Conservation (phyloP, 768 basidiomycete genomes). For the Termitomyces sp. region DNA sequence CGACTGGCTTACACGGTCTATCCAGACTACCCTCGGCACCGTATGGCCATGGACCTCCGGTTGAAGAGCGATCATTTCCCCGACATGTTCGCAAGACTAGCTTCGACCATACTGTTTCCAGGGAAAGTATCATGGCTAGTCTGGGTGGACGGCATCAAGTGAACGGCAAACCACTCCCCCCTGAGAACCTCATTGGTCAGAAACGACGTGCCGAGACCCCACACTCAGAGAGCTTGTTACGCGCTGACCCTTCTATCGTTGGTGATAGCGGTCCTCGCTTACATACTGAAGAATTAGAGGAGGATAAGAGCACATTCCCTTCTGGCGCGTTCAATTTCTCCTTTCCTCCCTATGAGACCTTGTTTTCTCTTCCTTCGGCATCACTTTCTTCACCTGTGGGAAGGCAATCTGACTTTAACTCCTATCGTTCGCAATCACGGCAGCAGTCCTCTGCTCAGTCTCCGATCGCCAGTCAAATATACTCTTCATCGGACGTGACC, state of each 20-base stretch:
- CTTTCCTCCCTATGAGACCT: constrained; percentile 57
- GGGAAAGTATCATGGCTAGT: constrained; percentile 53
- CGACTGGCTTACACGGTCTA: constrained; percentile 60
- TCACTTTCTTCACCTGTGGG: constrained; percentile 19
- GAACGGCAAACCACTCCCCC: constrained; percentile 66
- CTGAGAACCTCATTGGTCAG: constrained; percentile 59
- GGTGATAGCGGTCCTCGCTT: constrained; percentile 23
- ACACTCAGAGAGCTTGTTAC: constrained; percentile 73
- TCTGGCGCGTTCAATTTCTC: constrained; percentile 68
- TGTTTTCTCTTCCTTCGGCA: constrained; percentile 46
- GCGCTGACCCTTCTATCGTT: constrained; percentile 66
- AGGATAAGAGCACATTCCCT: constrained; percentile 51
- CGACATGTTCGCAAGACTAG: constrained; percentile 90
- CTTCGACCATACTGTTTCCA: constrained; percentile 87
- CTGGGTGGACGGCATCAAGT: constrained; percentile 73
- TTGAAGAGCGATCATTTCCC: constrained; percentile 58
- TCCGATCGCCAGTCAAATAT: constrained; percentile 15
- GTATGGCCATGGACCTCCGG: constrained; percentile 25
- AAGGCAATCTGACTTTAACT: constrained; percentile 12
- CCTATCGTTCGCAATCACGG: constrained; percentile 9
- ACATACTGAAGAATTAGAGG: constrained; percentile 28
- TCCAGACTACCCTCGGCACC: constrained; percentile 34
- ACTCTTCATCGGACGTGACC: constrained; percentile 22
- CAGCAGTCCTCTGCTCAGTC: constrained; percentile 15
- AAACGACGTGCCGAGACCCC: constrained; percentile 83